These are phyloP conservation scores for Mucor circinelloides DNA, from an alignment of 371 early-diverging fungal genomes.

Conservation along the genomic window DNA sequence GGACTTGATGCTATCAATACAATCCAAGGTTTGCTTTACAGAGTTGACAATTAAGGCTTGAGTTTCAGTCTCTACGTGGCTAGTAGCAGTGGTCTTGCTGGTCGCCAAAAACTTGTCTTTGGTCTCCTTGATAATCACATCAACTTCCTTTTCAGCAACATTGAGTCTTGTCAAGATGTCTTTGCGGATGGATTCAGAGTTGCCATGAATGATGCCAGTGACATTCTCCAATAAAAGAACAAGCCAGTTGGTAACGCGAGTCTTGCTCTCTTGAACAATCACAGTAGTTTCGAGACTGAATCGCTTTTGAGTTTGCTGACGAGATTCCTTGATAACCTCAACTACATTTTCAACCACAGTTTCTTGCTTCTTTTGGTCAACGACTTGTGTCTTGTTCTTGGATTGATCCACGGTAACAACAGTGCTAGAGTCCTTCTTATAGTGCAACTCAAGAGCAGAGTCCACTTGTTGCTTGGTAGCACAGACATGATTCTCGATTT, in stretches of 20 bases:
- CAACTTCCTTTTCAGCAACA: constrained; percentile 26
- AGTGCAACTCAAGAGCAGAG: constrained; percentile 35
- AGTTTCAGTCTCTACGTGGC: constrained; percentile 14
- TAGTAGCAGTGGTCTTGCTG: constrained; percentile 18
- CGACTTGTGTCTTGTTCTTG: constrained; percentile 3
- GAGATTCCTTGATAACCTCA: constrained; percentile 28
- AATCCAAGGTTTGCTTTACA: constrained; percentile 38
- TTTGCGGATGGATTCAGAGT: constrained; percentile 26
- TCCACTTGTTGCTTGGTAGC: constrained; percentile 35
- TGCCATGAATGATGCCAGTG: constrained; percentile 22
- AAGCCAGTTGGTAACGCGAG: constrained; percentile 29
- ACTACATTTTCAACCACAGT: constrained; percentile 19
- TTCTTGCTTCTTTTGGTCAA: not conserved
- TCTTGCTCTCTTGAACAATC: constrained; percentile 38
- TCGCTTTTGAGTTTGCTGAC: constrained; percentile 34
- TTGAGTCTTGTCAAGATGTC: constrained; percentile 22
- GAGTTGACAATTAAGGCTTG: constrained; percentile 25
- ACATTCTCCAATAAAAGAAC: constrained; percentile 30
- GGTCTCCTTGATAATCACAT: constrained; percentile 15
- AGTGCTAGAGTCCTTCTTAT: constrained; percentile 6
- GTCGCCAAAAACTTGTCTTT: constrained; percentile 18
- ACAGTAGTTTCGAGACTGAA: constrained; percentile 29
- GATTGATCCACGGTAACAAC: constrained; percentile 14
- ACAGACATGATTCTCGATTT: constrained; percentile 35
- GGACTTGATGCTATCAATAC: constrained; percentile 33